These are phyloP conservation scores for Leccinum obscurum DNA, from an alignment of 768 basidiomycete species.

Conservation along the genomic window DNA sequence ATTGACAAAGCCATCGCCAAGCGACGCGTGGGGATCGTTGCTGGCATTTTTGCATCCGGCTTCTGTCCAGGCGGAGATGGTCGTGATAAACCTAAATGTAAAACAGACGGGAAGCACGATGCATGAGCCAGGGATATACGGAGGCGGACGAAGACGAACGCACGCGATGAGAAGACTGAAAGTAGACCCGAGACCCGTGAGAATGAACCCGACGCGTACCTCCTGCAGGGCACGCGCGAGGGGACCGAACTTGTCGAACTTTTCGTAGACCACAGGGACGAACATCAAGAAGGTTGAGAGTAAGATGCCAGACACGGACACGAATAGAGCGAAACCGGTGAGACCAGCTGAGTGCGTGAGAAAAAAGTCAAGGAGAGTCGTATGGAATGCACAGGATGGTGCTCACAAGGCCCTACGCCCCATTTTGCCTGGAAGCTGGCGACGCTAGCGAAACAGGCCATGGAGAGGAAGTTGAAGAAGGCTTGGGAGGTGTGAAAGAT, in stretches of 20 bases:
- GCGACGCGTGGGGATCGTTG: slow-evolving; percentile 76
- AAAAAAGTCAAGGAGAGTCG: slow-evolving; percentile 16
- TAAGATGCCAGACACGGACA: slow-evolving; percentile 69
- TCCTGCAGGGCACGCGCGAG: slow-evolving; percentile 82
- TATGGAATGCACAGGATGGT: neutral
- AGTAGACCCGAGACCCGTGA: slow-evolving; percentile 67
- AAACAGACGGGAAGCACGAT: neutral
- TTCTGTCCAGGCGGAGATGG: slow-evolving; percentile 86
- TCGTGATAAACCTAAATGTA: slow-evolving; percentile 62
- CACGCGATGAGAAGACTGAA: slow-evolving; percentile 77
- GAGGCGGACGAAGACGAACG: slow-evolving; percentile 33
- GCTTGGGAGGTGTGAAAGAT: slow-evolving; percentile 74
- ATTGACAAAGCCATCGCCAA: slow-evolving; percentile 64
- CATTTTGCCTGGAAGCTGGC: slow-evolving; percentile 87
- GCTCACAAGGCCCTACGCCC: slow-evolving; percentile 83
- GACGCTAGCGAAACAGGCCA: slow-evolving; percentile 89
- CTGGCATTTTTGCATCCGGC: slow-evolving; percentile 84
- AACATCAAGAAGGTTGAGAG: slow-evolving; percentile 72
- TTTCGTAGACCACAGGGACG: slow-evolving; percentile 80
- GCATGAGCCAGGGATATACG: slow-evolving; percentile 18
- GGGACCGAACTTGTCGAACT: slow-evolving; percentile 77
- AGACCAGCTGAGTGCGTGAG: slow-evolving; percentile 65
- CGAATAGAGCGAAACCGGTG: slow-evolving; percentile 81
- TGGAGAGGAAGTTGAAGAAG: slow-evolving; percentile 92
- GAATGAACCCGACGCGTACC: slow-evolving; percentile 80